Percentiles rank a stretch among this genome's conserved stretches.
phyloP scores from a whole-genome alignment of 225 moss, liverwort and hornwort genomes.

The Asterella californica region DNA sequence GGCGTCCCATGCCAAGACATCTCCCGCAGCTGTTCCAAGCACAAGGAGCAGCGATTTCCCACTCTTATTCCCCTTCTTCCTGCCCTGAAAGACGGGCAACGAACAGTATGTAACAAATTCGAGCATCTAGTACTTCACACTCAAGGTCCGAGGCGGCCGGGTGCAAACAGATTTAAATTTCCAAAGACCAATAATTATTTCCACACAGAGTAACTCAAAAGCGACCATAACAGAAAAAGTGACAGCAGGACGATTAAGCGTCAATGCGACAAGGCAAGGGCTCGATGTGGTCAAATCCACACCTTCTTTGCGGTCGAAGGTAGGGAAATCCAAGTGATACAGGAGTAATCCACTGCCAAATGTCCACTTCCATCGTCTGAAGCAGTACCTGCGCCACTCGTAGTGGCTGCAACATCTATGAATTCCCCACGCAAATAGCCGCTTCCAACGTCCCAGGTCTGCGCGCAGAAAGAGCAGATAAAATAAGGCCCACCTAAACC shows the following conservation, averaged over 20 bases:
- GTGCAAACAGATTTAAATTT: not conserved
- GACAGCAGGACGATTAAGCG: not conserved
- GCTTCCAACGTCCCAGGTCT: slow-evolving; percentile 77
- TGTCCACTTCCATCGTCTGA: slow-evolving; percentile 54
- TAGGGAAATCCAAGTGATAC: slow-evolving; percentile 65
- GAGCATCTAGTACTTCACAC: not conserved
- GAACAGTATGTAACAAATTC: not conserved
- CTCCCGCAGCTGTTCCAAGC: slow-evolving; percentile 80
- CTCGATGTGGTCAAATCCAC: not conserved
- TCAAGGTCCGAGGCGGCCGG: not conserved
- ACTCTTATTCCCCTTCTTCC: slow-evolving; percentile 67
- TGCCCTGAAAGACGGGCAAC: slow-evolving; percentile 28
- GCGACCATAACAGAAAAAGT: not conserved
- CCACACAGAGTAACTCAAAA: not conserved
- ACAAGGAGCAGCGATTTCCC: slow-evolving; percentile 50
- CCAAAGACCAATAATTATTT: not conserved
- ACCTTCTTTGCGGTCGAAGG: slow-evolving; percentile 63
- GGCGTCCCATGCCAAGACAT: slow-evolving; percentile 78
- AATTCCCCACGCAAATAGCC: slow-evolving; percentile 79
- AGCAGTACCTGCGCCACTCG: slow-evolving; percentile 34
- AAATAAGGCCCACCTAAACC: not conserved
- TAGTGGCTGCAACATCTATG: slow-evolving; percentile 52
- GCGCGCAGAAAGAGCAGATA: not conserved
- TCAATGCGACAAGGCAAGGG: not conserved
- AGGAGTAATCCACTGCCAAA: slow-evolving; percentile 78